Conservation (phyloP, 1,139 yeast species). For the Suhomyces anneliseae region DNA sequence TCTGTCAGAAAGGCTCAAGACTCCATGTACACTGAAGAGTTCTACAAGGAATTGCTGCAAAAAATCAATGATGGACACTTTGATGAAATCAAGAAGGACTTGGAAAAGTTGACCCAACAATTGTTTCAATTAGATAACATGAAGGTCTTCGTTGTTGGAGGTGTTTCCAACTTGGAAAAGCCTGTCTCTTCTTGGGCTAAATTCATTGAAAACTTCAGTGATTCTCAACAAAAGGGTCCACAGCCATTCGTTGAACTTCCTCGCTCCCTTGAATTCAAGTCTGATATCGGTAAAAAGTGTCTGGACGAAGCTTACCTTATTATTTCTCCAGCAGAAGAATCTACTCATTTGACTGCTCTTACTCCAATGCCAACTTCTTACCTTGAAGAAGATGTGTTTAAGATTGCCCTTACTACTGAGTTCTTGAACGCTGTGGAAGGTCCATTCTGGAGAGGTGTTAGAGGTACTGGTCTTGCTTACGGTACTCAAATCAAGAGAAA, state of each 20-base stretch:
- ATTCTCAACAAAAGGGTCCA: slow-evolving; percentile 1
- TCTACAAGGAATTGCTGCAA: slow-evolving; percentile 49
- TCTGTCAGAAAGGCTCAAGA: slow-evolving; percentile 73
- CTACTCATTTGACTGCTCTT: slow-evolving; percentile 67
- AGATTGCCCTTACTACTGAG: slow-evolving; percentile 71
- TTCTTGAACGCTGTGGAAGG: slow-evolving; percentile 90
- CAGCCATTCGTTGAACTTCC: slow-evolving; percentile 43
- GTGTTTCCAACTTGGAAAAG: slow-evolving; percentile 44
- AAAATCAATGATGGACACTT: slow-evolving; percentile 56
- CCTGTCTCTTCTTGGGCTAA: slow-evolving; percentile 68
- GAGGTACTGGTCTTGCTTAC: slow-evolving; percentile 95
- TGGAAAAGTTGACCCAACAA: slow-evolving; percentile 56
- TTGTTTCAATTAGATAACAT: slow-evolving; percentile 62
- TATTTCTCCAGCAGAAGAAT: slow-evolving; percentile 83
- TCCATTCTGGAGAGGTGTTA: slow-evolving; percentile 93
- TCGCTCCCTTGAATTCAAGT: slow-evolving; percentile 52
- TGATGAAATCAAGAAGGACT: slow-evolving; percentile 46
- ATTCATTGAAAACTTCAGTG: slow-evolving; percentile 31
- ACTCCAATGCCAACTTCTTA: slow-evolving; percentile 68
- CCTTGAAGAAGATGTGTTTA: slow-evolving; percentile 64
- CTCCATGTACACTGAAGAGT: slow-evolving; percentile 59
- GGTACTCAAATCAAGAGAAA: slow-evolving; percentile 68
- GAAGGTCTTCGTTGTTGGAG: slow-evolving; percentile 73
- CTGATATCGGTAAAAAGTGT: slow-evolving; percentile 57
- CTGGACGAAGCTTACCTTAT: slow-evolving; percentile 60